Evolutionary conservation across 805 yeast genomes (phyloP).

Genomic region (Spathaspora gorwiae): DNA sequence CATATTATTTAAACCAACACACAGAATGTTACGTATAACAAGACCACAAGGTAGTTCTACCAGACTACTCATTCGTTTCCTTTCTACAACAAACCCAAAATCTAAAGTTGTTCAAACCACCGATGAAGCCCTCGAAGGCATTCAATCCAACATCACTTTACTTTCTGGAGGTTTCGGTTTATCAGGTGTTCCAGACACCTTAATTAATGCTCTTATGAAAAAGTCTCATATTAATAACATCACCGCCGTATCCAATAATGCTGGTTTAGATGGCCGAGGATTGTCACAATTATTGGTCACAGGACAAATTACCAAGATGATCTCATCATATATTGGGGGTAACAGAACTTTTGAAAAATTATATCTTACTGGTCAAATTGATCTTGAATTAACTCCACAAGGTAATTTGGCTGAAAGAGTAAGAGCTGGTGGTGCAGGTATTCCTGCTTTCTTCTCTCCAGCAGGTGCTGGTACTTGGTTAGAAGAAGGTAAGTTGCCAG

Average conservation of each 20-base stretch:
- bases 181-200: conserved; percentile 44
- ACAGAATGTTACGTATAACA: neutral
- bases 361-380: conserved; percentile 40
- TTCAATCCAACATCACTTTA: conserved; percentile 26
- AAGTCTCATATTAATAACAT: conserved; percentile 30
- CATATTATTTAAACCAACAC: neutral
- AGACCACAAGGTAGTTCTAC: neutral
- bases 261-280: conserved; percentile 44
- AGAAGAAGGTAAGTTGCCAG: conserved; percentile 45
- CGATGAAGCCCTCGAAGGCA: conserved; percentile 27
- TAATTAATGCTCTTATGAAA: conserved; percentile 32
- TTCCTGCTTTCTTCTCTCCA: conserved; percentile 47
- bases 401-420: conserved; percentile 49
- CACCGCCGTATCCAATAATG: conserved; percentile 46
- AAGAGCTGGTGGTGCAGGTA: conserved; percentile 46
- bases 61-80: neutral
- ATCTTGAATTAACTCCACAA: conserved; percentile 47
- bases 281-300: conserved; percentile 35
- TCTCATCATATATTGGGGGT: conserved; percentile 45
- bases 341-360: conserved; percentile 37
- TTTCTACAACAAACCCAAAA: conserved; percentile 3
- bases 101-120: conserved; percentile 15
- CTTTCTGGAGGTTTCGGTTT: conserved; percentile 50
- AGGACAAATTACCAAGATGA: conserved; percentile 42
- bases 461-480: conserved; percentile 52